Base-by-base conservation (phyloP, 192 early-diverging fungal species). In the Geranomyces variabilis region DNA sequence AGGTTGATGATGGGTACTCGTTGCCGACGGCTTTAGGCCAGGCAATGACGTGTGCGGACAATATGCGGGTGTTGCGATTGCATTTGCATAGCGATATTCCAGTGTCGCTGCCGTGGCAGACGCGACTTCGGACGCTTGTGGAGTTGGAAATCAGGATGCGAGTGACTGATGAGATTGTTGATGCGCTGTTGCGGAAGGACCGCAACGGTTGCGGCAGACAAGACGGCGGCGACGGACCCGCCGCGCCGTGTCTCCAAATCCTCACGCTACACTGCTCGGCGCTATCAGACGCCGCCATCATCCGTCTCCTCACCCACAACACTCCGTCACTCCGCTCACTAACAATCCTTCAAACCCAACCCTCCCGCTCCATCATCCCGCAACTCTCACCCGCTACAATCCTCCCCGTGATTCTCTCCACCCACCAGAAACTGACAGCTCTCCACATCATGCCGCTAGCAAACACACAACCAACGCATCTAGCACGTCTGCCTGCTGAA, bases 11-110 rank as follows among this genome's bases (percentile, higher is more conserved):
- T 7, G 19, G 22, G 28, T 60, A 28, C 58, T 26, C 58, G 28
- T 26, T 60, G 9, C 28, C 58, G 12, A 26, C 58, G 28, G 66
- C 47, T 17, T 33, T 68, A 9, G 14, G n/a, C 8, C 28, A 56
- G 7, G n/a, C 51, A 6, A n/a, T 68, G 17, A 14, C 22, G 12
- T 24, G 29, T 8, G n/a, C 45, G 1, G 33, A 1, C 2, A 21
- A 68, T 36, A 12, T 68, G 21, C 46, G 36, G 9, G 55, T 48
- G 3, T 22, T 68, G 46, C 66, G 66, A 7, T 36, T 68, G 53
- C 66, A 68, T 34, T 14, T 68, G 22, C 66, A 68, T 30, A 55
- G 66, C 53, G 66, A 68, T 56, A 56, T 68, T 24, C 66, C 66
- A 5, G 24, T 29, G 0, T 46, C 26, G 12, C 47, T 68, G 6